Evolutionary conservation across 495 filamentous ascomycete genomes (phyloP), one percentile per base, ranked within the genome.

Genomic region (Annulohypoxylon moriforme): DNA sequence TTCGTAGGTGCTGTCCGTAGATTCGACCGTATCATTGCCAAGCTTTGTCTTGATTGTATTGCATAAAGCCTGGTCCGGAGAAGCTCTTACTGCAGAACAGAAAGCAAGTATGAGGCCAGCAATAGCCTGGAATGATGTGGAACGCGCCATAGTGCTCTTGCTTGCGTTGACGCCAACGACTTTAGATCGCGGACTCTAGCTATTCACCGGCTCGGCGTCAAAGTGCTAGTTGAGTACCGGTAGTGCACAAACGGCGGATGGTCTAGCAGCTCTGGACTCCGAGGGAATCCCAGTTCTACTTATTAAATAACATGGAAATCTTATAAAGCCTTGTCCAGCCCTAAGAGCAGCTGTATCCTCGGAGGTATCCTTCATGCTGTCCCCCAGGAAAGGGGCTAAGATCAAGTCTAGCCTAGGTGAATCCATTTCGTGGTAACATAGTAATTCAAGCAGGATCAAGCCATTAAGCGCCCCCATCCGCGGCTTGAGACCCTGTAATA

Each of bases 361-460:
- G 64, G 64, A 34, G 24, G 33, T 5, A 13, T 10, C 18, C 14
- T 3, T 47, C 56, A 44, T 44, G 64, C 47, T 55, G 14, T 46
- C 25, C 36, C 56, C 55, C 25, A 22, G 31, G 47, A 61, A 61
- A 68, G 18, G 36, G 57, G 65, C 18, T 36, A 55, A 42, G 57
- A 44, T 52, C 49, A 55, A 25, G 36, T 47, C 55, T 11, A 50
- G 3, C 14, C 14, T 31, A 10, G 29, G 1, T 53, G 22, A 25
- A 67, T 53, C 31, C 64, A 67, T 67, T 44, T 53, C 18, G 6
- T 24, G 55, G 62, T 46, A 66, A 33, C 13, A 68, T 34, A 60
- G 64, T 67, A 67, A 60, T 52, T 60, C 42, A 25, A 24, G 65
- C 16, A 55, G 65, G 57, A 61, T 68, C 46, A 68, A 61, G 65